Percentiles rank a stretch among this genome's conserved stretches.
phyloP scores from a whole-genome alignment of 768 basidiomycete genomes.

The Rhodocollybia butyracea region DNA sequence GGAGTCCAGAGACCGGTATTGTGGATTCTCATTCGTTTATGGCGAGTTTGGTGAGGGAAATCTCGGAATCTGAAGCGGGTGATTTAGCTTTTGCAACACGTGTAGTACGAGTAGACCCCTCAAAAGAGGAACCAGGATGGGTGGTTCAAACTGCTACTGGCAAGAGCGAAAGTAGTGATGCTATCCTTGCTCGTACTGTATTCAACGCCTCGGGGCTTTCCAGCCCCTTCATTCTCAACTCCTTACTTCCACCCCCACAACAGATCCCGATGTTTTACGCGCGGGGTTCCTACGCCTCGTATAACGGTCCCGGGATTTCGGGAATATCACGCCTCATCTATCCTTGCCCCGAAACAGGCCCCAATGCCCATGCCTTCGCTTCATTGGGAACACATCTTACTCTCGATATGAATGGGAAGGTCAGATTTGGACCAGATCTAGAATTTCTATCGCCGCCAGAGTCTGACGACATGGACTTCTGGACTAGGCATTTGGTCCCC shows the following conservation, averaged over 20 bases:
- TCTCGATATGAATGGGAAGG: constrained; percentile 77
- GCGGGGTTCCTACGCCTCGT: constrained; percentile 85
- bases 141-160: constrained; percentile 77
- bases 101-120: constrained; percentile 82
- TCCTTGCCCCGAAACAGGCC: constrained; percentile 75
- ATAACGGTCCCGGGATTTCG: constrained; percentile 73
- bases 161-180: constrained; percentile 44
- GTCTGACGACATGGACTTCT: constrained; percentile 60
- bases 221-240: constrained; percentile 67
- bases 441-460: constrained; percentile 73
- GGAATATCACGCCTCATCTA: constrained; percentile 80
- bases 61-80: constrained; percentile 64
- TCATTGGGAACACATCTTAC: constrained; percentile 92
- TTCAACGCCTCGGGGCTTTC: constrained; percentile 85
- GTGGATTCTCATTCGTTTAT: constrained; percentile 85
- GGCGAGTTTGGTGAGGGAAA: constrained; percentile 78
- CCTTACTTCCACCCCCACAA: constrained; percentile 51
- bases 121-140: constrained; percentile 65
- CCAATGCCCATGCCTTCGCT: constrained; percentile 63
- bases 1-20: constrained; percentile 87
- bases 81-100: constrained; percentile 75
- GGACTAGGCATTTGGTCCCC: constrained; percentile 64
- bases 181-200: constrained; percentile 69
- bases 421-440: constrained; percentile 91
- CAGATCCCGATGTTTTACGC: constrained; percentile 78